Evolutionary conservation across 768 basidiomycete species (phyloP), one percentile per base, ranked within the genome.

Genomic region (Suillus bovinus): DNA sequence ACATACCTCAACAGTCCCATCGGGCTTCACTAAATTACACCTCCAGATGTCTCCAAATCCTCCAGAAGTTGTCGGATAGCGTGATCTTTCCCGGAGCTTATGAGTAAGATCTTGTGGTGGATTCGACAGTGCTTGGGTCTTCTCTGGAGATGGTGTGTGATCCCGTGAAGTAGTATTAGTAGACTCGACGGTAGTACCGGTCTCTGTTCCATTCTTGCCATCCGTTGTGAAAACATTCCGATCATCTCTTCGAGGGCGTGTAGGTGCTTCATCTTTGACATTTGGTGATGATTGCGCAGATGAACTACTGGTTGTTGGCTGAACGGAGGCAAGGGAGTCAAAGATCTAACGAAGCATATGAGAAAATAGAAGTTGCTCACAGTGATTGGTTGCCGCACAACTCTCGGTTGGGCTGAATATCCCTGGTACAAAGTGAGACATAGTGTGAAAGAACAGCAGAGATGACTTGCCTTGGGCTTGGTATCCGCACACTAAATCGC

Each of bases 61-160:
- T 46, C 44, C 44, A n/a, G 22, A 46, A 22, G 44, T 11, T 0
- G 11, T 5, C 22, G 22, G 44, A 5, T 13, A 46, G 4, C 11
- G 10, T 11, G 44, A 14, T 6, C 2, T 46, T 11, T 22, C 2
- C 22, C 24, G 44, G 5, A 46, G 44, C 4, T 46, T 11, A 24
- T 22, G 2, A 5, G 44, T 46, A 22, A 46, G 44, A 22, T 24
- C 44, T 46, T 46, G 5, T 4, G 5, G 44, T 3, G 22, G 10
- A 44, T 44, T 5, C 22, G 44, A 44, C n/a, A 22, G 86, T 41
- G 88, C 84, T n/a, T 82, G 82, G 36, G 71, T 76, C 67, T 77
- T 80, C 56, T 85, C 84, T 2, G 88, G 89, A 10, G 88, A 89
- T 22, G 83, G 75, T 1, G 82, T 80, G 55, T 86, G 81, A 50